Percentiles rank a stretch among this genome's conserved stretches.
Evolutionary conservation across 2,329 filamentous ascomycete genomes (phyloP).

Genomic region (Amauroascus niger): DNA sequence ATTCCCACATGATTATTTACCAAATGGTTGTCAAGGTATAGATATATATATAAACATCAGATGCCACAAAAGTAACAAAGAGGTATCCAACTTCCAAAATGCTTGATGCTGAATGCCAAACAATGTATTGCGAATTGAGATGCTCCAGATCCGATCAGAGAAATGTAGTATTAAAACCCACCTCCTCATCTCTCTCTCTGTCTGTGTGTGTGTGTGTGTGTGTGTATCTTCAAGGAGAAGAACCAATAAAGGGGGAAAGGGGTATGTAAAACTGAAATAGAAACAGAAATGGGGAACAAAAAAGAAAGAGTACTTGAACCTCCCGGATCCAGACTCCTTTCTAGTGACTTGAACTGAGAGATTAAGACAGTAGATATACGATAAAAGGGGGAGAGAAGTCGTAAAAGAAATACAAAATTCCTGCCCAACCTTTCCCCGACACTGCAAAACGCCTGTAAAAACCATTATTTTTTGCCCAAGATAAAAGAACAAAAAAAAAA

Average conservation of each 20-base stretch:
- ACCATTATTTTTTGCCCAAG: no score
- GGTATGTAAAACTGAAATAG: not conserved
- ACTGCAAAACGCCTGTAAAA: not conserved
- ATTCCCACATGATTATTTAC: no score
- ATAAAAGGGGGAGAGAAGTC: not conserved
- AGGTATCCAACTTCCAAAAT: conserved; percentile 13
- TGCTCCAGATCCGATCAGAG: conserved; percentile 2
- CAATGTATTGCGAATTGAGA: not conserved
- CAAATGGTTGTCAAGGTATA: no score
- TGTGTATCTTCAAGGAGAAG: no score
- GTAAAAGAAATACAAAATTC: not conserved
- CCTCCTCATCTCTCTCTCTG: not conserved
- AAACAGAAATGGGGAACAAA: not conserved
- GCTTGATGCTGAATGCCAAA: conserved; percentile 3
- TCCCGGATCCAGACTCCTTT: not conserved
- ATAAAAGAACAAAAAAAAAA: no score
- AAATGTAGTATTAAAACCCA: not conserved
- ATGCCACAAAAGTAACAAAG: not conserved
- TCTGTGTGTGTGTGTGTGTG: no score
- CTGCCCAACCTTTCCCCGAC: not conserved
- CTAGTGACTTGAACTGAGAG: not conserved
- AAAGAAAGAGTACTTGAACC: not conserved
- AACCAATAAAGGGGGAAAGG: no score
- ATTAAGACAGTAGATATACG: conserved; percentile 1
- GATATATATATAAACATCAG: not conserved